Evolutionary conservation across 805 yeast genomes (phyloP), one percentile per base, ranked within the genome.

Genomic region (Yamadazyma laniorum): DNA sequence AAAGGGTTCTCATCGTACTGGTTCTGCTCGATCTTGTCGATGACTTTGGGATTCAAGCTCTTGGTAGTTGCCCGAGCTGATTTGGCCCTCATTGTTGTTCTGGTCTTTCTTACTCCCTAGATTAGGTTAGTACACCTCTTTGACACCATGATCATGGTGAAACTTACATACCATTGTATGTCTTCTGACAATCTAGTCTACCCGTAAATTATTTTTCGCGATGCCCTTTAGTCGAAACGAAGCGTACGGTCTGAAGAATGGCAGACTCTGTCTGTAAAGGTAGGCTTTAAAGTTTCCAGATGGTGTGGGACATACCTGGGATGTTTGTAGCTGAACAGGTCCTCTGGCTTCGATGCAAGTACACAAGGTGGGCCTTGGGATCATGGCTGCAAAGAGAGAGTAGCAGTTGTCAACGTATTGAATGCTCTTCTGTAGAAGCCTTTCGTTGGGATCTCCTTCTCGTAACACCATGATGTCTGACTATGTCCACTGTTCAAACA

Each of bases 381-480:
- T n/a, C n/a, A n/a, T n/a, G n/a, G n/a, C n/a, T n/a, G n/a, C n/a
- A n/a, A n/a, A n/a, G n/a, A n/a, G n/a, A n/a, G n/a, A n/a, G n/a
- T n/a, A n/a, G n/a, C n/a, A n/a, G n/a, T n/a, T n/a, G n/a, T n/a
- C n/a, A n/a, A n/a, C n/a, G n/a, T n/a, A n/a, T n/a, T n/a, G n/a
- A n/a, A n/a, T n/a, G 82, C 65, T 87, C 70, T 62, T 35, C 63
- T 53, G 50, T 78, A 71, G 53, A 80, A 86, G 88, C 88, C 82
- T 53, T 81, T 87, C 16, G 78, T 62, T 0, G 86, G 74, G 35
- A 58, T 55, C 51, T 82, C 90, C 0, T 87, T 81, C 52, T 80
- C 81, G 63, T 70, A 82, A 48, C 79, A 77, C 90, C 89, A 82
- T 50, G 80, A 82, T 25, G 82, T 74, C 77, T 82, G 82, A 0